Base-by-base conservation (phyloP, 1,139 yeast genomes). In the Saccharomycopsis hybrid region DNA sequence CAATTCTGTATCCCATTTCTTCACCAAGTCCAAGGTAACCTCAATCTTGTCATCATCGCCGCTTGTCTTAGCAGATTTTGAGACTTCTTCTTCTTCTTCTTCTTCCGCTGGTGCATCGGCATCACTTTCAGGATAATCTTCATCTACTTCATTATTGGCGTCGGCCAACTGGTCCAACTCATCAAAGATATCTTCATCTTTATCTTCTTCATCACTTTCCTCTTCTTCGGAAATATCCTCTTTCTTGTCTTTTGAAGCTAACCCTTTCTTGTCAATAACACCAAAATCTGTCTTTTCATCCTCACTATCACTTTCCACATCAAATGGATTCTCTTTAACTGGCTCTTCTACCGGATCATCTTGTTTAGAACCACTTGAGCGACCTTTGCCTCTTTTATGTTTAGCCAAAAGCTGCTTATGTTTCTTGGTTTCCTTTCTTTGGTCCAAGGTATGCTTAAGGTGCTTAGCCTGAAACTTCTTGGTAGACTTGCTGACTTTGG, bases 401-500 rank as follows among this genome's bases (percentile, higher is more conserved):
- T 44, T 51, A 9, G 47, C 43, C 39, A 70, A 65, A 62, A 82
- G 77, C 67, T 85, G 82, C 59, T 76, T 80, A 63, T 85, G 85
- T 58, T 82, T 81, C 65, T 88, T 92, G 52, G 79, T 86, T 63
- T 81, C 81, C 67, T 81, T 85, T 60, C 97, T 81, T 64, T 88
- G 95, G 55, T 87, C 95, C 53, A 90, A 67, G 36, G 95, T 82
- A 57, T 80, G 83, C 68, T 88, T 87, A 76, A 94, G 75, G 65
- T 90, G 96, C 64, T 88, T 88, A 62, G 85, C 76, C 63, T 89
- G 94, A 70, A 92, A 92, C 90, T 94, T 92, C 75, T 88, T 92
- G 40, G 97, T 90, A 51, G 90, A 76, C 66, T 89, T 89, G 37
- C 87, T 70, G 13, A 74, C 73, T 62, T 76, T 77, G 53, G 72